Base-by-base conservation (phyloP, 208 protist species). In the Phytomonas francai region DNA sequence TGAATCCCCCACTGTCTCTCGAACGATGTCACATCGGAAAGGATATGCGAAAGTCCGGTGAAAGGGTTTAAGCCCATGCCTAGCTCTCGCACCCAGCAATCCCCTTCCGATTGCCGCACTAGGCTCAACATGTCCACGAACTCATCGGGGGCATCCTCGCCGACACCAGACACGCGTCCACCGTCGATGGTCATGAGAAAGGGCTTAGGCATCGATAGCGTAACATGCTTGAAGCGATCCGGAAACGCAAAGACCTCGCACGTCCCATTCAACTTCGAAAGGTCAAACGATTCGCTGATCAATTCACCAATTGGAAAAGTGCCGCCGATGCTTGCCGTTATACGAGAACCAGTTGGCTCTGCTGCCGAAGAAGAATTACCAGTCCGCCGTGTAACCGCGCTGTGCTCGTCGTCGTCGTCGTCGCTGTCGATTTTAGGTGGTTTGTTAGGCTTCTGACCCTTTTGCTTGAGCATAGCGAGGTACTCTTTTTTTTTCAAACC, bases 231-330 rank as follows among this genome's bases (percentile, higher is more conserved):
- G 69, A 81, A 81, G 12, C 73, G 68, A 72, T 88, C 86, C 1
- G 91, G 91, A 67, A 88, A 97, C 31, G 88, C 91, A 70, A 94
- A 94, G 34, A 97, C 80, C 63, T 79, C 70, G 59, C 84, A 92
- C 28, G 66, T 78, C 25, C 91, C 91, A 71, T 79, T 91, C 33
- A 97, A 84, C 67, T 81, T 71, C 14, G 84, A 85, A 22, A 97
- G 80, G 63, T 94, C 84, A 63, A 88, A 88, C 16, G 87, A 88
- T 73, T 97, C 91, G 67, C 76, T 90, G 79, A 97, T 94, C 51
- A 94, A 88, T 67, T 97, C 91, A 22, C 91, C 91, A 65, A 94
- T 89, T 16, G 89, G 91, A 68, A 94, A 97, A 30, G 91, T 94
- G 42, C 91, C 91, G 49, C 91, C 91, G 74, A 94, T 93, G 71